Base-by-base conservation (phyloP, 1,139 yeast genomes). In the Lodderomyces pseudojiufengensis region DNA sequence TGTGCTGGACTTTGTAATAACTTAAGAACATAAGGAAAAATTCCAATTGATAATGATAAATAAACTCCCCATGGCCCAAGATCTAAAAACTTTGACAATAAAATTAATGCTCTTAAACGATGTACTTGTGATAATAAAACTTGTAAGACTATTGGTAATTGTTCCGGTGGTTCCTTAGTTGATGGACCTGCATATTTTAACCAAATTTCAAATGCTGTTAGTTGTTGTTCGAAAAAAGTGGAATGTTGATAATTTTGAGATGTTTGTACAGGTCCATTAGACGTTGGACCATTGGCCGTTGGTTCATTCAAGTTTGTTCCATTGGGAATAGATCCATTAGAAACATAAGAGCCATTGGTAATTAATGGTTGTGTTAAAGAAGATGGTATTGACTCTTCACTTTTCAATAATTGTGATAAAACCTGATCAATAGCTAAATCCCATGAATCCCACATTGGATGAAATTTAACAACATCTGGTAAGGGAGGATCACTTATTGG, bases 401-500 rank as follows among this genome's bases (percentile, higher is more conserved):
- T 64, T 39, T 66, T 69, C 35, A 82, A 69, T 32, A 83, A 58
- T 50, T 83, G 87, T 4, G 87, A 78, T 37, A 94, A 66, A 2
- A 95, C 95, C 53, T 92, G 97, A 57, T 92, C 97, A 33, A 92
- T 84, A 0, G 98, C 97, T 51, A 92, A 67, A 55, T 94, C 98
- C 98, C 98, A 92, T 0, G 97, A 83, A 45, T 88, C 95, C 99
- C 99, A 92, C 87, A 92, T 84, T 9, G 95, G 80, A 55, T 94
- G 97, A 44, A 76, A 75, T 36, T 86, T 78, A 2, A 81, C 78
- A 9, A 79, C 67, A 40, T 87, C 90, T 0, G 98, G 98, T 28
- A 92, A 66, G 9, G 86, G 88, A 1, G 99, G 99, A 46, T 87
- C 95, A 24, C 96, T 86, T 4, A 90, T 79, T 2, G 98, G 98